A percentile compares a stretch with the other conserved stretches of the same genome.
phyloP scores from a whole-genome alignment of 345 rosid species.

The Physaria fendleri region DNA sequence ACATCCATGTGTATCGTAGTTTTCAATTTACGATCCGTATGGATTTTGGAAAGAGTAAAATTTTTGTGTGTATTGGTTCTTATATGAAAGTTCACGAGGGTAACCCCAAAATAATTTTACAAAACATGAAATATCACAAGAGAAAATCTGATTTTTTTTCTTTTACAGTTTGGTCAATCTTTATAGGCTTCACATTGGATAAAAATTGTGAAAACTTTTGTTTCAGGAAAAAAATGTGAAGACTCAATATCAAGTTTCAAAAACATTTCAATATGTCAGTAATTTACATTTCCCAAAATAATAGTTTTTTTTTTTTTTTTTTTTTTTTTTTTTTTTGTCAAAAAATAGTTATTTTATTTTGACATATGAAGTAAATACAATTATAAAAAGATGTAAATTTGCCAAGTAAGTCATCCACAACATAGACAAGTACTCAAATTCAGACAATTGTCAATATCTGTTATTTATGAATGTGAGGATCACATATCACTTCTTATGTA shows the following conservation, averaged over 20 bases:
- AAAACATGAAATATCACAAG: neutral
- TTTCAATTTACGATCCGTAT: no score
- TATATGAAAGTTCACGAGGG: no score
- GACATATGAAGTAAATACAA: neutral
- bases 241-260: neutral
- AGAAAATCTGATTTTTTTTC: neutral
- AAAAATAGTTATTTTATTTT: neutral
- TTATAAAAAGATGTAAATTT: neutral
- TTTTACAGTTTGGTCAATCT: neutral
- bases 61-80: no score
- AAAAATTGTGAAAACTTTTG: neutral
- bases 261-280: neutral
- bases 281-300: neutral
- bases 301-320: neutral
- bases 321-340: no score
- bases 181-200: neutral
- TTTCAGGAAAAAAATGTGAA: no score
- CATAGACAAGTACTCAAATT: slow-evolving; percentile 7
- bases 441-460: slow-evolving; percentile 18
- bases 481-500: slow-evolving; percentile 13
- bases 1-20: no score
- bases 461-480: neutral
- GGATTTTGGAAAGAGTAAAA: no score
- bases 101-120: neutral
- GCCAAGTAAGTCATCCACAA: slow-evolving; percentile 11